Base-by-base conservation (phyloP, 345 rosid species). In the Kandelia obovata region DNA sequence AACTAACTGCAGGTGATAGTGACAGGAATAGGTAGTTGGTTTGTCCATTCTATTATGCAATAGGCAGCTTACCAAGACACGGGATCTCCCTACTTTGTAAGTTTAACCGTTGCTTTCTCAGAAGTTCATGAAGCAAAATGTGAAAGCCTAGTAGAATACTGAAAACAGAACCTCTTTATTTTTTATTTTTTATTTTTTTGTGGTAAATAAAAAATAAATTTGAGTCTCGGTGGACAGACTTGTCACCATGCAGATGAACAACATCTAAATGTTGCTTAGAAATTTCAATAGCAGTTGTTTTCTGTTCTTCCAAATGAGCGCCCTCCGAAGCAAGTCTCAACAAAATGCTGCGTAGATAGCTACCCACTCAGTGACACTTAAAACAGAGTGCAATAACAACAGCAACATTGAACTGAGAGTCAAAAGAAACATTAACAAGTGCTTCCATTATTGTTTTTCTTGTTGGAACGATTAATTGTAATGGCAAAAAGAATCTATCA, bases 21-120 rank as follows among this genome's bases (percentile, higher is more conserved):
- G 57, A 67, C 61, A 62, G 37, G 60, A 28, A 53, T 26, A 27
- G 47, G 53, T 73, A 46, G 71, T 58, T 73, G 79, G 76, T 39
- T 55, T 46, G 71, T 76, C 72, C 70, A 68, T 76, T 73, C 64
- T 23, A 6, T 58, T 47, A 27, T 75, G 46, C 59, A 34, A 58
- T 64, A 20, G 26, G 23, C 30, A 64, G 30, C 23, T 46, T 26
- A 71, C 63, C 56, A 61, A 21, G 31, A 46, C 55, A 71, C 26
- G 53, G 65, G 47, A 61, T 67, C 51, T 53, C 56, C 55, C 53
- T 67, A 19, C 58, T 68, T 51, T 37, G 59, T 55, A 66, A 72
- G 71, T 35, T 69, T 20, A 61, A 46, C 46, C 19, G 58, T 61
- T 64, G 71, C 59, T 72, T 62, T 72, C 73, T 63, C 30, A 37